Conservation (phyloP, 352 stramenopile species). For the Chrysophaeum taylorii region DNA sequence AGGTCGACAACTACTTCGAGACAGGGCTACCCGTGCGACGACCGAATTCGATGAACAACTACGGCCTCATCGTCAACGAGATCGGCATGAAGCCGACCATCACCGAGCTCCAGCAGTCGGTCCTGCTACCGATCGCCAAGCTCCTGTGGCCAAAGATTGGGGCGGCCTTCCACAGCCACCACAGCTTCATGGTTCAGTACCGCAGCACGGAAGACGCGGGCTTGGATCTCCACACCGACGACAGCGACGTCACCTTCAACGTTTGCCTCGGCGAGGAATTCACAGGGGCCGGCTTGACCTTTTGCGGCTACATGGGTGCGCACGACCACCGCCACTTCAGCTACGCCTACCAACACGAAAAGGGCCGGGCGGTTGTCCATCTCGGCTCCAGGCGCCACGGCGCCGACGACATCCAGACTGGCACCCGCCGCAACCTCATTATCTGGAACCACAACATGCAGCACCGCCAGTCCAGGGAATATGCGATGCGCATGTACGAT, state of each 20-base stretch:
- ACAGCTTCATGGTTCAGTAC: constrained; percentile 35
- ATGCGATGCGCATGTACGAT: not conserved
- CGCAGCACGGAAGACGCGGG: constrained; percentile 22
- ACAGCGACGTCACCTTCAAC: constrained; percentile 34
- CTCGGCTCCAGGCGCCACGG: constrained; percentile 30
- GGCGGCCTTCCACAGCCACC: constrained; percentile 26
- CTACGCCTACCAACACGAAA: constrained; percentile 24
- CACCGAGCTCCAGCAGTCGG: constrained; percentile 24
- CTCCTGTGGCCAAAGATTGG: constrained; percentile 19
- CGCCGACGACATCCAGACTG: constrained; percentile 29
- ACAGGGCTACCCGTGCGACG: constrained; percentile 12
- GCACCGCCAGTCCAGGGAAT: constrained; percentile 18
- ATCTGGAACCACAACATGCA: constrained; percentile 30
- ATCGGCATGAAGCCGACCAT: constrained; percentile 25
- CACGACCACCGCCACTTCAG: constrained; percentile 21
- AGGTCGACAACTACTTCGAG: constrained; percentile 12
- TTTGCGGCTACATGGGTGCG: constrained; percentile 31
- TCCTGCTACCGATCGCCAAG: constrained; percentile 20
- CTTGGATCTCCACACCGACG: constrained; percentile 31
- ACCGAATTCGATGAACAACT: constrained; percentile 34
- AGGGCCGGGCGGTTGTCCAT: constrained; percentile 29
- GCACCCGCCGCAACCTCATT: constrained; percentile 30
- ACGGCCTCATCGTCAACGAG: constrained; percentile 29
- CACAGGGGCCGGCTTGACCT: constrained; percentile 25
- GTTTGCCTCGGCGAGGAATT: constrained; percentile 30